phyloP scores from a whole-genome alignment of 2,329 filamentous ascomycete species.

The Pyrenophora seminiperda region DNA sequence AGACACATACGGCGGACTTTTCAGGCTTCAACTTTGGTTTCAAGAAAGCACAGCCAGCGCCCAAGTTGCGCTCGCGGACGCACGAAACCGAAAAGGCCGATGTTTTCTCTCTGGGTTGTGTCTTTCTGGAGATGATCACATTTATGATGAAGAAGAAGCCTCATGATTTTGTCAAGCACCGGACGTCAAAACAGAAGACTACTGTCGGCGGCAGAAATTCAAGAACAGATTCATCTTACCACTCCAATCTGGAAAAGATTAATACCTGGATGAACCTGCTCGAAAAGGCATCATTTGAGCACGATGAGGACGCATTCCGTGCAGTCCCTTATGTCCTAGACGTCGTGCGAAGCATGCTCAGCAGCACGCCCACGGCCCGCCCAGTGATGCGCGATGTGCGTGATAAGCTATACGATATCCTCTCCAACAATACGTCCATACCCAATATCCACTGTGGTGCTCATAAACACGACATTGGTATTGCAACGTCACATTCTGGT shows the following conservation, averaged over 20 bases:
- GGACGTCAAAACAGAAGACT: slow-evolving; percentile 67
- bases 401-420: slow-evolving; percentile 43
- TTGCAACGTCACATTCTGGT: slow-evolving; percentile 29
- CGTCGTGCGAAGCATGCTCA: slow-evolving; percentile 52
- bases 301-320: slow-evolving; percentile 46
- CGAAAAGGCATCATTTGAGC: slow-evolving; percentile 60
- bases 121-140: slow-evolving; percentile 73
- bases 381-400: slow-evolving; percentile 51
- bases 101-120: slow-evolving; percentile 73
- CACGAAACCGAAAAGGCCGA: slow-evolving; percentile 60
- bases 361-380: slow-evolving; percentile 47
- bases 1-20: slow-evolving; percentile 42
- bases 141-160: slow-evolving; percentile 71
- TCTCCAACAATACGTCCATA: slow-evolving; percentile 39
- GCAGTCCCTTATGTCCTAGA: slow-evolving; percentile 50
- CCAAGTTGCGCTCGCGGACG: slow-evolving; percentile 33
- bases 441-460: slow-evolving; percentile 44
- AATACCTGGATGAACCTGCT: slow-evolving; percentile 69
- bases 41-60: slow-evolving; percentile 35
- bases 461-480: slow-evolving; percentile 38
- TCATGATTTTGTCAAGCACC: slow-evolving; percentile 68
- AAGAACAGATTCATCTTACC: slow-evolving; percentile 72
- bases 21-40: slow-evolving; percentile 48
- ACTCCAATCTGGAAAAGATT: slow-evolving; percentile 71
- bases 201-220: slow-evolving; percentile 54